These are phyloP conservation scores for Aspergillus ustus DNA, from an alignment of 2,329 filamentous ascomycete species.

Conservation along the genomic window DNA sequence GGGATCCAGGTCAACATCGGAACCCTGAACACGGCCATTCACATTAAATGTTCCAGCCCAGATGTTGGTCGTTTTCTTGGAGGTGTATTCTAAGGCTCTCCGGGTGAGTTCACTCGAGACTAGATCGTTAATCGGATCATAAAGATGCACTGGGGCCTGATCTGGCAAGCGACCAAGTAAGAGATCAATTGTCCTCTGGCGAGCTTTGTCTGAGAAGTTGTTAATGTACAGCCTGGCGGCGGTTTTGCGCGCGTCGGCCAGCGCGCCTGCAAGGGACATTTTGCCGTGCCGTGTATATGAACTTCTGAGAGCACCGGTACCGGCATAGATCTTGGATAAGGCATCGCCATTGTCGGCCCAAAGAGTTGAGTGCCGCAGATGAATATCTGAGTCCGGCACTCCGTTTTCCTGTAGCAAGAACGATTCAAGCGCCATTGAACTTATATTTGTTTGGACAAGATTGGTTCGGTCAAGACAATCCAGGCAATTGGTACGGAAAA, in stretches of 20 bases:
- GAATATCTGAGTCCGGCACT: slow-evolving; percentile 77
- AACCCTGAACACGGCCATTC: slow-evolving; percentile 81
- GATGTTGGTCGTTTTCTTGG: slow-evolving; percentile 74
- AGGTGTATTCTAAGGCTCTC: slow-evolving; percentile 71
- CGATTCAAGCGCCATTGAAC: slow-evolving; percentile 85
- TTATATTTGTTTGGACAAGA: slow-evolving; percentile 92
- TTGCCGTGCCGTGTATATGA: slow-evolving; percentile 94
- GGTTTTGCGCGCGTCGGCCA: slow-evolving; percentile 95
- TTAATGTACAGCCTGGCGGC: slow-evolving; percentile 95
- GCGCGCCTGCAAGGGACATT: slow-evolving; percentile 89
- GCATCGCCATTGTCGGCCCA: slow-evolving; percentile 98
- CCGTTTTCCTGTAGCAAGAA: slow-evolving; percentile 77
- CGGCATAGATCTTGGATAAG: slow-evolving; percentile 92
- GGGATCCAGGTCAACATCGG: slow-evolving; percentile 76
- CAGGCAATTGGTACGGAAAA: slow-evolving; percentile 93
- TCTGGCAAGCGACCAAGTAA: slow-evolving; percentile 83
- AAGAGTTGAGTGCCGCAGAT: slow-evolving; percentile 86
- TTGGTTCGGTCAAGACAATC: slow-evolving; percentile 97
- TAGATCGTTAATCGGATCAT: slow-evolving; percentile 92
- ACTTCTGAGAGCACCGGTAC: slow-evolving; percentile 92
- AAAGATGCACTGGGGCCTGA: slow-evolving; percentile 81
- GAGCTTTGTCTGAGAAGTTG: slow-evolving; percentile 91
- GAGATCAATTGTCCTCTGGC: slow-evolving; percentile 94
- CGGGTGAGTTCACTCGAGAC: slow-evolving; percentile 77
- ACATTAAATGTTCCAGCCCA: slow-evolving; percentile 92